These are phyloP conservation scores for Neonectria ditissima DNA, from an alignment of 2,329 filamentous ascomycete species.

Conservation along the genomic window DNA sequence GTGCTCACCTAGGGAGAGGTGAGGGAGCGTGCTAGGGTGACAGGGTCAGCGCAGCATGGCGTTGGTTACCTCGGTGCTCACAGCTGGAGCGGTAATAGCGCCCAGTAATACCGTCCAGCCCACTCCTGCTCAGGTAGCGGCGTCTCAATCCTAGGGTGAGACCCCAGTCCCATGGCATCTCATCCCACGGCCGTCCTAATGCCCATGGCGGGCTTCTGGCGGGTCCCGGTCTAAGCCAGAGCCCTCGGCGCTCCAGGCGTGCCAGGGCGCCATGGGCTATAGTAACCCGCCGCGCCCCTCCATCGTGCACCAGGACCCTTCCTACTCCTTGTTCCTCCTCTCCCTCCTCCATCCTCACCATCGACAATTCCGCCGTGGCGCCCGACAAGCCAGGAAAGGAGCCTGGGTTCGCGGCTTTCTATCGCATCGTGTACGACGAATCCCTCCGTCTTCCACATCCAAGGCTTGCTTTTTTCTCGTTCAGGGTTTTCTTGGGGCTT, in stretches of 20 bases:
- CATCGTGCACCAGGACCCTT: constrained; percentile 37
- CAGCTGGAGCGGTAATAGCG: constrained; percentile 19
- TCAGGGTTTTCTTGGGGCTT: constrained; percentile 25
- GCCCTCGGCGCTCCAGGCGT: constrained; percentile 18
- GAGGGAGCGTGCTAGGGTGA: constrained; percentile 29
- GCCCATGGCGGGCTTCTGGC: constrained; percentile 16
- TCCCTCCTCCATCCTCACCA: constrained; percentile 33
- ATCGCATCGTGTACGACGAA: constrained; percentile 29
- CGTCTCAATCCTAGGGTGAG: constrained; percentile 29
- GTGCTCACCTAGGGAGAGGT: constrained; percentile 30
- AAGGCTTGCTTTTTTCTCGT: constrained; percentile 30
- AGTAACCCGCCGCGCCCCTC: constrained; percentile 43
- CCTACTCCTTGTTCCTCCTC: constrained; percentile 27
- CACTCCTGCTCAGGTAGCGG: constrained; percentile 23
- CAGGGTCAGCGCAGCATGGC: constrained; percentile 22
- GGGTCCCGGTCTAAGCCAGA: constrained; percentile 22
- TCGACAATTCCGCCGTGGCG: constrained; percentile 37
- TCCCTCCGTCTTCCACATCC: constrained; percentile 11
- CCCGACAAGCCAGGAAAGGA: constrained; percentile 36
- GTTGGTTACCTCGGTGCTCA: constrained; percentile 8
- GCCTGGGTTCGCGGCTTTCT: constrained; percentile 34
- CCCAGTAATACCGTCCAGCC: constrained; percentile 7
- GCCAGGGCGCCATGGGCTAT: constrained; percentile 36
- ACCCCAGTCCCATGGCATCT: constrained; percentile 17
- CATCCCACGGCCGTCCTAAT: constrained; percentile 5